phyloP scores from a whole-genome alignment of 106 monocot genomes.

The Vanilla planifolia region DNA sequence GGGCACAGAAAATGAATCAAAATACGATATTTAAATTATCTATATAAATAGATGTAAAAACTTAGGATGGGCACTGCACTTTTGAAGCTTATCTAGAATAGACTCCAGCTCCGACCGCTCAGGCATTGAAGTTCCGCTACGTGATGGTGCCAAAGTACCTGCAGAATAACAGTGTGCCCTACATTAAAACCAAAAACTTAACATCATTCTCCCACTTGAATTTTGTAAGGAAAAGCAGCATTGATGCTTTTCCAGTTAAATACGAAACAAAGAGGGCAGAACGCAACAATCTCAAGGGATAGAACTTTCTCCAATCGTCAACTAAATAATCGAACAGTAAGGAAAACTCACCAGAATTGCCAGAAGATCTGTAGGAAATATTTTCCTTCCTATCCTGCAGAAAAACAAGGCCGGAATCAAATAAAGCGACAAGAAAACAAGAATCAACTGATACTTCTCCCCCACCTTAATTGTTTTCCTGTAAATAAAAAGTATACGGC shows the following conservation, averaged over 20 bases:
- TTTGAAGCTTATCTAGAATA: constrained; percentile 85
- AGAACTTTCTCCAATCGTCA: too few relatives aligned
- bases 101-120: constrained; percentile 35
- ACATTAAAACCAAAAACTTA: constrained; percentile 8
- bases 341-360: constrained; percentile 24
- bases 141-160: constrained; percentile 2
- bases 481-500: background rate
- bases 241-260: background rate
- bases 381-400: constrained; percentile 17
- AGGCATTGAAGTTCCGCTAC: constrained; percentile 47
- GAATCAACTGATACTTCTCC: background rate
- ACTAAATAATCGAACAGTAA: too few relatives aligned
- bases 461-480: background rate
- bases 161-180: background rate
- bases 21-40: constrained; percentile 1
- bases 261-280: background rate
- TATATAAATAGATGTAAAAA: constrained; percentile 7
- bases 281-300: too few relatives aligned
- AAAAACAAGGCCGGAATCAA: background rate
- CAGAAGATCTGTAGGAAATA: constrained; percentile 5
- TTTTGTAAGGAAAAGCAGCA: too few relatives aligned
- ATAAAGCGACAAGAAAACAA: background rate
- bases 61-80: constrained; percentile 25
- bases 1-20: constrained; percentile 8
- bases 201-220: background rate